Percentiles rank a stretch among this genome's conserved stretches.
phyloP scores from a whole-genome alignment of 2,329 filamentous ascomycete genomes.

The Fusarium avenaceum region DNA sequence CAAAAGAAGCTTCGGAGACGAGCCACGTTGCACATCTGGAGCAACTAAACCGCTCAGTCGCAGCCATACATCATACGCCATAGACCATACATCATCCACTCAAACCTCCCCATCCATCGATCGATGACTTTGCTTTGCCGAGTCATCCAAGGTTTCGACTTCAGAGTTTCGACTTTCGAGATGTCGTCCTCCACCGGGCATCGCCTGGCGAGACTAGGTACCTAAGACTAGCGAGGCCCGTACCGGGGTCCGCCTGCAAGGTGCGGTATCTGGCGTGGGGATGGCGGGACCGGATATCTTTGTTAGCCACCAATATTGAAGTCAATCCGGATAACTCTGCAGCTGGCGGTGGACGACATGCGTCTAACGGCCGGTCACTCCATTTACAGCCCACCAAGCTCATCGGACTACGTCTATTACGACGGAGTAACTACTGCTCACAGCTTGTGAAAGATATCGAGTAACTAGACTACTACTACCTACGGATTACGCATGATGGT shows the following conservation, averaged over 20 bases:
- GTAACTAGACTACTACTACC: too few relatives aligned
- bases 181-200: conserved; percentile 32
- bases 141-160: conserved; percentile 37
- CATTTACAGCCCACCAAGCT: conserved; percentile 5
- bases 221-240: conserved; percentile 30
- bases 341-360: conserved; percentile 28
- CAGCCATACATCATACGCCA: conserved; percentile 34
- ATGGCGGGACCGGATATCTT: conserved; percentile 34
- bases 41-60: conserved; percentile 51
- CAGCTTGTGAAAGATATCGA: neutral
- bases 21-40: conserved; percentile 55
- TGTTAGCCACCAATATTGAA: conserved; percentile 17
- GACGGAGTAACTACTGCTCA: neutral
- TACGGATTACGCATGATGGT: conserved; percentile 10
- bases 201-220: conserved; percentile 10
- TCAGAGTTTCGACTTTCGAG: conserved; percentile 15
- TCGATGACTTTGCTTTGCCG: conserved; percentile 17
- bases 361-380: conserved; percentile 2
- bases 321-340: conserved; percentile 21
- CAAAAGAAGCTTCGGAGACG: conserved; percentile 49
- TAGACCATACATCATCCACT: conserved; percentile 26
- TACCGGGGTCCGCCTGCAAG: conserved; percentile 41
- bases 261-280: conserved; percentile 36
- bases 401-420: neutral
- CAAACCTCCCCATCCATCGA: neutral